Conservation (phyloP, 352 stramenopile species). For the Pythium brachiatum region DNA sequence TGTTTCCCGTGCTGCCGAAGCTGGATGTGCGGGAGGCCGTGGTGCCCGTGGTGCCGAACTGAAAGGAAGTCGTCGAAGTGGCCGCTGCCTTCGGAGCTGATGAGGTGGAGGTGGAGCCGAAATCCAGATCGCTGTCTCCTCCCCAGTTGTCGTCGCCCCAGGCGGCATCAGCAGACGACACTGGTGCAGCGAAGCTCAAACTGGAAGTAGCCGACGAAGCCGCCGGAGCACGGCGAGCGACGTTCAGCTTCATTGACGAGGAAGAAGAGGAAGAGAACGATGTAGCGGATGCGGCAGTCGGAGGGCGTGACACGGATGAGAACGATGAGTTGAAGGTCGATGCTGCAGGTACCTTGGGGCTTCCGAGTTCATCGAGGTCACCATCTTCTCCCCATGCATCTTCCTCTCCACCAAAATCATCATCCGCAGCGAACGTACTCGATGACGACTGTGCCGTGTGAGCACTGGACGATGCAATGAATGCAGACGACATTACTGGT, state of each 20-base stretch:
- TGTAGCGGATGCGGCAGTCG: not conserved
- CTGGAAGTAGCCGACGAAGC: slow-evolving; percentile 24
- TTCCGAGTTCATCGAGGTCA: slow-evolving; percentile 50
- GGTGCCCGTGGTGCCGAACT: slow-evolving; percentile 4
- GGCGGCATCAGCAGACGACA: slow-evolving; percentile 30
- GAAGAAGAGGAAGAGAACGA: slow-evolving; percentile 38
- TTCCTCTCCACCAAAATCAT: slow-evolving; percentile 51
- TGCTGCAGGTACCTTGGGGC: slow-evolving; percentile 30
- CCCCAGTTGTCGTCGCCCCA: slow-evolving; percentile 77
- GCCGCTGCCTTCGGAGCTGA: not conserved
- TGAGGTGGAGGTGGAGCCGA: not conserved
- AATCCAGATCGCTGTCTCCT: slow-evolving; percentile 31
- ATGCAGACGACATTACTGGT: slow-evolving; percentile 2
- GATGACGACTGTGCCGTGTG: slow-evolving; percentile 4
- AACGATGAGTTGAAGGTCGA: slow-evolving; percentile 29
- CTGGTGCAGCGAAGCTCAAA: slow-evolving; percentile 2
- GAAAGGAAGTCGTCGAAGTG: slow-evolving; percentile 8
- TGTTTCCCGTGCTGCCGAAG: slow-evolving; percentile 15
- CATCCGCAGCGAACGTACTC: slow-evolving; percentile 42
- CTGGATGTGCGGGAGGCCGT: slow-evolving; percentile 16
- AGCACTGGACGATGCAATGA: slow-evolving; percentile 2
- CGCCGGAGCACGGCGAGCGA: slow-evolving; percentile 24
- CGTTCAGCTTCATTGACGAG: slow-evolving; percentile 54
- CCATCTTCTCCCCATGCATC: slow-evolving; percentile 61
- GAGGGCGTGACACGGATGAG: slow-evolving; percentile 20